These are phyloP conservation scores for Chaetomium globosum DNA, from an alignment of 2,329 filamentous ascomycete genomes.

Conservation along the genomic window DNA sequence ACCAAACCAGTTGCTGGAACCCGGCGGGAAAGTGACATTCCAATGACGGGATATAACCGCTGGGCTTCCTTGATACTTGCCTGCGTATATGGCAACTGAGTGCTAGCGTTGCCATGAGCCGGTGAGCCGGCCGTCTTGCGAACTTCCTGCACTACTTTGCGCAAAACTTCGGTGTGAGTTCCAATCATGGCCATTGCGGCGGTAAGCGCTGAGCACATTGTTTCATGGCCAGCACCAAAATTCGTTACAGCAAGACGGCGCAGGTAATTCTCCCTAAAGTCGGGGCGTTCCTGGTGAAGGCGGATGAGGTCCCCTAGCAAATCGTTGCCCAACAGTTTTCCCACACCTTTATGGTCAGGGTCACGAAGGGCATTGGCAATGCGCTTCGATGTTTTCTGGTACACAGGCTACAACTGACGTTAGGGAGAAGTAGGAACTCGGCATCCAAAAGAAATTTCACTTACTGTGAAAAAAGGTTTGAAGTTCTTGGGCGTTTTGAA, in stretches of 20 bases:
- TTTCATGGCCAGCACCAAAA: conserved; percentile 60
- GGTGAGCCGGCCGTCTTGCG: conserved; percentile 19
- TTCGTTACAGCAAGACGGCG: conserved; percentile 58
- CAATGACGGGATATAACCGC: conserved; percentile 54
- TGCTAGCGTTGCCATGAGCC: conserved; percentile 35
- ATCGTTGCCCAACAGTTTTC: conserved; percentile 43
- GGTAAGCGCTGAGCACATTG: conserved; percentile 56
- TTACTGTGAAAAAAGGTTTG: conserved; percentile 54
- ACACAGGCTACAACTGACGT: conserved; percentile 34
- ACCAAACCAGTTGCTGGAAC: conserved; percentile 46
- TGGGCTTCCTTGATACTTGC: conserved; percentile 57
- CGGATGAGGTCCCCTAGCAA: conserved; percentile 52
- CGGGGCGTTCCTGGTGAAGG: conserved; percentile 49
- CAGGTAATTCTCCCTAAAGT: conserved; percentile 53
- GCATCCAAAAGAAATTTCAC: conserved; percentile 22
- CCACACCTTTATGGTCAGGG: background rate
- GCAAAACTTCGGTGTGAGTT: conserved; percentile 43
- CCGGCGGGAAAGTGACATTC: conserved; percentile 54
- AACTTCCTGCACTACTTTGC: conserved; percentile 41
- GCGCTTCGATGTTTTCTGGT: conserved; percentile 38
- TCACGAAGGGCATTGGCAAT: conserved; percentile 27
- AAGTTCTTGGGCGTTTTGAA: conserved; percentile 50
- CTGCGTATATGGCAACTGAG: conserved; percentile 43
- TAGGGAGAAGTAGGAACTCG: background rate
- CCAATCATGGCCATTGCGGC: conserved; percentile 53